phyloP scores from a whole-genome alignment of 169 alveolate genomes.

The Cyclospora cayetanensis region DNA sequence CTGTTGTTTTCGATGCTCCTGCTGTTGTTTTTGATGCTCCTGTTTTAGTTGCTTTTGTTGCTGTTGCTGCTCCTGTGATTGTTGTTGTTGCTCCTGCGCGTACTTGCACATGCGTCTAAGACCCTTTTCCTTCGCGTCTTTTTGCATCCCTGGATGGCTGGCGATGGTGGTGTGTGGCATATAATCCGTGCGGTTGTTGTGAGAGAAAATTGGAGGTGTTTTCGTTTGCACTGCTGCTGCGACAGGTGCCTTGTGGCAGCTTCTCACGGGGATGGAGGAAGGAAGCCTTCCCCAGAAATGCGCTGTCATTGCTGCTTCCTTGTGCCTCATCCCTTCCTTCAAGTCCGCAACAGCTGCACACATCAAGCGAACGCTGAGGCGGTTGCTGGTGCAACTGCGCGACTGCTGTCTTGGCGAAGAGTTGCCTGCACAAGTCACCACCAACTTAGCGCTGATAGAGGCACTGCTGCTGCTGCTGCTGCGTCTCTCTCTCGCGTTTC shows the following conservation, averaged over 20 bases:
- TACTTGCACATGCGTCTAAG: too few relatives aligned
- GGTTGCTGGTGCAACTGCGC: constrained; percentile 41
- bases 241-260: constrained; percentile 6
- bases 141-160: too few relatives aligned
- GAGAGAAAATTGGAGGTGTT: too few relatives aligned
- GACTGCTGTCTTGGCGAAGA: constrained; percentile 4
- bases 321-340: constrained; percentile 15
- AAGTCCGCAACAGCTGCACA: neutral
- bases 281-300: neutral
- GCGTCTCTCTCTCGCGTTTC: constrained; percentile 1
- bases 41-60: too few relatives aligned
- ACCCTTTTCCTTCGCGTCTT: too few relatives aligned
- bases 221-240: constrained; percentile 47
- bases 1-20: neutral
- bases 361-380: constrained; percentile 9
- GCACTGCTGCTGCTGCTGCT: constrained; percentile 43
- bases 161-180: too few relatives aligned
- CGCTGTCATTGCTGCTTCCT: constrained; percentile 38
- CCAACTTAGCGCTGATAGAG: constrained; percentile 6
- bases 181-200: too few relatives aligned
- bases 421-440: neutral
- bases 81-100: too few relatives aligned
- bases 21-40: too few relatives aligned
- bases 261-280: neutral
- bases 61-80: too few relatives aligned